Evolutionary conservation across 352 stramenopile species (phyloP).

Genomic region (Globisporangium nodosum): DNA sequence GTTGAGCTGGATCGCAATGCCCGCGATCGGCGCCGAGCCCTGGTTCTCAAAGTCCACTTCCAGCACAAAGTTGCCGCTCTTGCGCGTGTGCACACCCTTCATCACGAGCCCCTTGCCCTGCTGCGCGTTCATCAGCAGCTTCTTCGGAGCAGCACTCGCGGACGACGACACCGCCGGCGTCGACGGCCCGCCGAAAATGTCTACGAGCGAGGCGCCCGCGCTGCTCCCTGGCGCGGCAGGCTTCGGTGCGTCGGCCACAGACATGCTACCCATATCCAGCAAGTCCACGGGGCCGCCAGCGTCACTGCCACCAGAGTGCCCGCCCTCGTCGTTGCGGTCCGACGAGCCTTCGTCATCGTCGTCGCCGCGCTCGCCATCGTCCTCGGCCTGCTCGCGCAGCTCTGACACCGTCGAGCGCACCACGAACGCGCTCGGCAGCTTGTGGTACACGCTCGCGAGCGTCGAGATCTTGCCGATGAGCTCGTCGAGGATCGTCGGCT

Average conservation of each 20-base stretch:
- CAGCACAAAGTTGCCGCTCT: slow-evolving; percentile 56
- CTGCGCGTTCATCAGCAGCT: slow-evolving; percentile 67
- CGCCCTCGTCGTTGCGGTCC: slow-evolving; percentile 46
- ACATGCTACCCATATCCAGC: slow-evolving; percentile 85
- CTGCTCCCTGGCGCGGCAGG: slow-evolving; percentile 24
- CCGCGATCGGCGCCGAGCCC: slow-evolving; percentile 77
- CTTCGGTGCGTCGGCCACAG: slow-evolving; percentile 47
- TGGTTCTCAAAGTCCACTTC: slow-evolving; percentile 88
- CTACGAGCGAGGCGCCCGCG: slow-evolving; percentile 43
- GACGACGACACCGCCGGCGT: slow-evolving; percentile 21
- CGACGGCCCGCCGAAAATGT: slow-evolving; percentile 78
- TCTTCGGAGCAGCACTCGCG: slow-evolving; percentile 44
- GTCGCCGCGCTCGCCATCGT: slow-evolving; percentile 40
- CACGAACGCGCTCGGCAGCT: slow-evolving; percentile 82
- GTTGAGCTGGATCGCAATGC: slow-evolving; percentile 96
- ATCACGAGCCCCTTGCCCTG: slow-evolving; percentile 90
- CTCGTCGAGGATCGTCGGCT: slow-evolving; percentile 93
- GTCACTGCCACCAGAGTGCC: slow-evolving; percentile 18
- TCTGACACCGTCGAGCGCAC: slow-evolving; percentile 80
- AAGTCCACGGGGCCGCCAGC: slow-evolving; percentile 52
- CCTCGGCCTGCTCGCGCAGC: slow-evolving; percentile 57
- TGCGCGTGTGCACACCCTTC: slow-evolving; percentile 65
- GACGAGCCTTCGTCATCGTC: slow-evolving; percentile 58
- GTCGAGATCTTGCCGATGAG: slow-evolving; percentile 98
- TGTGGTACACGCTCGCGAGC: slow-evolving; percentile 98